Conservation (phyloP, 176 grass and related monocot genomes). For the Carex scoparia region DNA sequence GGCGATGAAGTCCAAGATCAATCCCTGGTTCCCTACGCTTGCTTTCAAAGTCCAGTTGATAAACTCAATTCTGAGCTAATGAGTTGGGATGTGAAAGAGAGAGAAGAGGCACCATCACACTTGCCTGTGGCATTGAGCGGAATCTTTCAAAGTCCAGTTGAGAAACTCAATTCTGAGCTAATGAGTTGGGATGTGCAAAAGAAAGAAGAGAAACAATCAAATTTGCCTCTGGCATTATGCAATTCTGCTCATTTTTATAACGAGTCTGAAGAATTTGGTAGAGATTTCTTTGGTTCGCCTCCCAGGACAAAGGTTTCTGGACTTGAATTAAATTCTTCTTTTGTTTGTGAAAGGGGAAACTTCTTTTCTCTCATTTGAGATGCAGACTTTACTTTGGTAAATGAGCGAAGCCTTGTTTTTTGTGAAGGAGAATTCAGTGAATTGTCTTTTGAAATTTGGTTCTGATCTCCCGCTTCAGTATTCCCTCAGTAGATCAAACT, state of each 20-base stretch:
- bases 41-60: slow-evolving; percentile 12
- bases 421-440: background rate
- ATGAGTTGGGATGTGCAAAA: slow-evolving; percentile 5
- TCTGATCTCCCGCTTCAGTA: background rate
- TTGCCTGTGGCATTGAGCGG: slow-evolving; percentile 5
- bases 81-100: slow-evolving; percentile 12
- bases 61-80: slow-evolving; percentile 5
- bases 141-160: slow-evolving; percentile 4
- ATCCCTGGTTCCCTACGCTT: slow-evolving; percentile 1
- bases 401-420: slow-evolving; percentile 15
- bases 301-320: background rate
- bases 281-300: slow-evolving; percentile 16
- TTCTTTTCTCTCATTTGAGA: background rate
- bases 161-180: slow-evolving; percentile 9
- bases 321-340: slow-evolving; percentile 2
- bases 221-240: slow-evolving; percentile 21
- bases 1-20: background rate
- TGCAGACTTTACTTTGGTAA: background rate
- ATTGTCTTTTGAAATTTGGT: background rate
- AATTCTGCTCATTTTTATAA: slow-evolving; percentile 4
- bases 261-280: slow-evolving; percentile 7
- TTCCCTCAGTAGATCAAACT: background rate
- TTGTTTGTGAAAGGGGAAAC: slow-evolving; percentile 14
- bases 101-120: background rate
- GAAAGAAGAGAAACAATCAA: background rate